Conservation (phyloP, 805 yeast genomes). For the Kodamaea sagamina region DNA sequence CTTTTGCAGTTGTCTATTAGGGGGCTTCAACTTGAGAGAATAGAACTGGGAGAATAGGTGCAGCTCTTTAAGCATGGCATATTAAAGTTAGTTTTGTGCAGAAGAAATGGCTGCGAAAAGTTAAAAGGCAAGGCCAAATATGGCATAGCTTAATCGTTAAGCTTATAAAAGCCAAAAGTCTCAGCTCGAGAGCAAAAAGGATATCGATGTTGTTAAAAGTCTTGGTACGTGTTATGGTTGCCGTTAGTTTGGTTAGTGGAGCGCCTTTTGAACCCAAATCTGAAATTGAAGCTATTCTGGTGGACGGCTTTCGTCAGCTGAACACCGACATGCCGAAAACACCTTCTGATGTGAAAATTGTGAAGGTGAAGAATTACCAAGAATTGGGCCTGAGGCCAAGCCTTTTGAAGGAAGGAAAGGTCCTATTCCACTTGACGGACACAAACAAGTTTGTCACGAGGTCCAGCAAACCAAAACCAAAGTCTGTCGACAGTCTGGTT, state of each 20-base stretch:
- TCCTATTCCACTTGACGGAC: constrained; percentile 3
- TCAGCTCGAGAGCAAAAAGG: no score
- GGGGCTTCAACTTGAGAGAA: no score
- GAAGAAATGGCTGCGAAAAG: constrained; percentile 4
- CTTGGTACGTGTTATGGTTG: no score
- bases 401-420: neutral
- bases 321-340: neutral
- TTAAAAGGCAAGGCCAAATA: neutral
- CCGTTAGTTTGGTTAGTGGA: no score
- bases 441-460: constrained; percentile 3
- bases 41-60: no score
- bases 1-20: no score
- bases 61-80: no score
- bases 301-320: no score
- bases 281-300: no score
- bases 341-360: neutral
- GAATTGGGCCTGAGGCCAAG: constrained; percentile 2
- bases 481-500: neutral
- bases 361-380: constrained; percentile 1
- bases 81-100: neutral
- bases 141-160: neutral
- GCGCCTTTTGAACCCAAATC: no score
- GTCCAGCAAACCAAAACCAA: neutral
- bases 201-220: no score
- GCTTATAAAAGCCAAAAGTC: neutral